Percentiles rank a stretch among this genome's conserved stretches.
Conservation (phyloP, 1,139 yeast genomes). For the Scheffersomyces insectosa region DNA sequence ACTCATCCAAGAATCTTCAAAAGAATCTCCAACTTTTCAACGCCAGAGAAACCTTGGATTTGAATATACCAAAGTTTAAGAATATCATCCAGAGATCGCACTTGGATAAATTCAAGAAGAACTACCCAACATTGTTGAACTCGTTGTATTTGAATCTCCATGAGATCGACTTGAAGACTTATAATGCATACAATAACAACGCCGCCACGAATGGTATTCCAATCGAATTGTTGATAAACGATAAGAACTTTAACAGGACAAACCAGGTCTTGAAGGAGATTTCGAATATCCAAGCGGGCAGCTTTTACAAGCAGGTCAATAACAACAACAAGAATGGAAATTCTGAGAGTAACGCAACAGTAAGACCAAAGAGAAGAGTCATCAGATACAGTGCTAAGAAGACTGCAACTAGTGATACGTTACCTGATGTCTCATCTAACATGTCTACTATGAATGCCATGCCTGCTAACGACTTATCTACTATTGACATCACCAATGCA, state of each 20-base stretch:
- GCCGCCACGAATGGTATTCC: constrained; percentile 37
- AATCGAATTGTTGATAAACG: constrained; percentile 31
- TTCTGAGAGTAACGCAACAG: constrained; percentile 14
- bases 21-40: constrained; percentile 70
- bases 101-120: constrained; percentile 41
- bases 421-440: background rate
- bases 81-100: constrained; percentile 58
- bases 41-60: constrained; percentile 75
- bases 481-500: background rate
- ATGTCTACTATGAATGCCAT: background rate
- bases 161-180: constrained; percentile 12
- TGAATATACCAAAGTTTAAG: constrained; percentile 60
- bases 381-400: constrained; percentile 37
- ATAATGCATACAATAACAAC: constrained; percentile 3
- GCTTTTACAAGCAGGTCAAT: constrained; percentile 33
- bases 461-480: background rate
- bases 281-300: constrained; percentile 47
- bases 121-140: constrained; percentile 40
- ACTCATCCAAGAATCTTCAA: constrained; percentile 53
- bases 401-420: background rate
- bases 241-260: constrained; percentile 30
- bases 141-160: constrained; percentile 32
- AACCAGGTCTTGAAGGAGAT: constrained; percentile 45
- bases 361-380: constrained; percentile 50
- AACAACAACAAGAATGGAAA: constrained; percentile 24